A percentile compares a stretch with the other conserved stretches of the same genome.
Evolutionary conservation across 148 eudicot species (phyloP).

Genomic region (Rheum nobile): DNA sequence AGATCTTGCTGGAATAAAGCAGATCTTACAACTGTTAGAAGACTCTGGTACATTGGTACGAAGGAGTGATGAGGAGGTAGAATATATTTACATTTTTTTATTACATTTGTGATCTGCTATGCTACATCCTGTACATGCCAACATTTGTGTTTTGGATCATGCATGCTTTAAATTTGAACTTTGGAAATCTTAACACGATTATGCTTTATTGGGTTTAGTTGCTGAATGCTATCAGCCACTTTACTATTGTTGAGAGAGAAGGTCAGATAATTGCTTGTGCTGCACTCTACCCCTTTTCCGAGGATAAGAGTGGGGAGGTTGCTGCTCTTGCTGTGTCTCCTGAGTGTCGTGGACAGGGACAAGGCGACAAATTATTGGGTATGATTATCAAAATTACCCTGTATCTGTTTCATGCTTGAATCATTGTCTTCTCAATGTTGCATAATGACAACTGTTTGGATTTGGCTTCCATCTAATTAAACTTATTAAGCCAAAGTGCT

Average conservation of each 20-base stretch:
- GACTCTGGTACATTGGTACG: constrained; percentile 76
- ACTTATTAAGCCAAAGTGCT: background rate
- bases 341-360: constrained; percentile 96
- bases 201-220: constrained; percentile 32
- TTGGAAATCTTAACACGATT: background rate
- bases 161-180: background rate
- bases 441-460: background rate
- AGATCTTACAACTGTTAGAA: constrained; percentile 67
- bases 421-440: background rate
- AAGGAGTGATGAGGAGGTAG: constrained; percentile 83
- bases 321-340: constrained; percentile 97
- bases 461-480: background rate
- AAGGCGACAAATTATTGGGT: constrained; percentile 93
- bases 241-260: constrained; percentile 89
- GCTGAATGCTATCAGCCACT: constrained; percentile 45
- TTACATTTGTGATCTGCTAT: background rate
- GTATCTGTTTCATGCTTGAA: background rate
- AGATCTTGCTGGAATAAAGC: constrained; percentile 61
- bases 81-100: background rate
- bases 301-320: constrained; percentile 85
- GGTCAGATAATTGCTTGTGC: constrained; percentile 92
- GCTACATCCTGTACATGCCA: background rate
- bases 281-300: constrained; percentile 69
- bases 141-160: background rate
- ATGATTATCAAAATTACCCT: constrained; percentile 1